Conservation (phyloP, 1,284 basidiomycete species). For the Inonotus obliquus region DNA sequence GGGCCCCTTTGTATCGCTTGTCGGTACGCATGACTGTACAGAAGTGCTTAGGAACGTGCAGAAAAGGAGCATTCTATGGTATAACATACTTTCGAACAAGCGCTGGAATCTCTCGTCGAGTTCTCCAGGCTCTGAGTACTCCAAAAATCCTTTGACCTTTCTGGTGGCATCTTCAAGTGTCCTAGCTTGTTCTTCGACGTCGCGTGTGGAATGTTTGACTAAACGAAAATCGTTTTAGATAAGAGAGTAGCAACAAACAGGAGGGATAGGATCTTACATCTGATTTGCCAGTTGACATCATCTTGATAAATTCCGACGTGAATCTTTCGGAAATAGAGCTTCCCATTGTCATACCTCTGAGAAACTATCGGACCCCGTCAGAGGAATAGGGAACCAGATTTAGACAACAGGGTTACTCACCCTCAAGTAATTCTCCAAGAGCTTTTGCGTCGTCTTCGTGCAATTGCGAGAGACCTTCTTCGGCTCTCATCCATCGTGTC, state of each 20-base stretch:
- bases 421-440: neutral
- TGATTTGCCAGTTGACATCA: conserved; percentile 1
- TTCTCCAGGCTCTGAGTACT: neutral
- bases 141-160: conserved; percentile 1
- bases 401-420: neutral
- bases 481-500: neutral
- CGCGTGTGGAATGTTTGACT: neutral
- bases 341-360: neutral
- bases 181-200: neutral
- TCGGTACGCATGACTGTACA: neutral
- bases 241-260: neutral
- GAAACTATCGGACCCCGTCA: neutral
- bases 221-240: neutral
- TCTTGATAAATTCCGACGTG: neutral
- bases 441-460: neutral
- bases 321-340: conserved; percentile 1
- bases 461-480: neutral
- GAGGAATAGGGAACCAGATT: neutral
- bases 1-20: neutral
- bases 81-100: neutral
- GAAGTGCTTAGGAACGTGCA: neutral
- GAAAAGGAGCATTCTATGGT: neutral
- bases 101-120: neutral
- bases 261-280: neutral
- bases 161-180: neutral